phyloP scores from a whole-genome alignment of 129 eudicot genomes.

The Erigeron canadensis region DNA sequence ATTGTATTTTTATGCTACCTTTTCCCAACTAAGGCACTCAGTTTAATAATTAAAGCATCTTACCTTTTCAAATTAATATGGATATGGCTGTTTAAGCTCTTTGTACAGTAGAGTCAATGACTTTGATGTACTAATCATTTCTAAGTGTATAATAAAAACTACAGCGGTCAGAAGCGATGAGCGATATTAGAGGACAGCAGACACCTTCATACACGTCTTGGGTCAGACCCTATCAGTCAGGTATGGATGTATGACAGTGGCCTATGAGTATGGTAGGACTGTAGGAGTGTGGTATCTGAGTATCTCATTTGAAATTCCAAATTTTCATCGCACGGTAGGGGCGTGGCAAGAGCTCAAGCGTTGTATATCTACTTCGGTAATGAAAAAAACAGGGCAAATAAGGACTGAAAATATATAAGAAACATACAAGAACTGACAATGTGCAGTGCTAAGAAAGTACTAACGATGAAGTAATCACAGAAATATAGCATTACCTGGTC shows the following conservation, averaged over 20 bases:
- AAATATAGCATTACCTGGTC: constrained; percentile 48
- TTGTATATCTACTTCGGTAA: neutral
- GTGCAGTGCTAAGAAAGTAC: constrained; percentile 9
- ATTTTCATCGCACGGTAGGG: neutral
- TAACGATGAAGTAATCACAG: no score
- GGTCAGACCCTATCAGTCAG: neutral
- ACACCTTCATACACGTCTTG: neutral
- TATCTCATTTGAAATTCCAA: constrained; percentile 6
- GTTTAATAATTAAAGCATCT: neutral
- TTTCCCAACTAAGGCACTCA: neutral
- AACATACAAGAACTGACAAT: constrained; percentile 11
- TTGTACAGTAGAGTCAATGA: neutral
- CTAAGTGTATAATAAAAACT: neutral
- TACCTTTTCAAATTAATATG: neutral
- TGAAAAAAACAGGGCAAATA: neutral
- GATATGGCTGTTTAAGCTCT: neutral
- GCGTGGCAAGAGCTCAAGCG: constrained; percentile 2
- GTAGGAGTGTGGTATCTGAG: no score
- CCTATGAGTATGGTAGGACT: no score
- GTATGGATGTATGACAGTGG: no score
- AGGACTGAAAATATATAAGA: neutral
- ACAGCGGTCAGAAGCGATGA: no score
- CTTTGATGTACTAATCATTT: neutral
- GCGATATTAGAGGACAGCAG: neutral
- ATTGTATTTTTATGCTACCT: constrained; percentile 6